Percentiles rank a stretch among this genome's conserved stretches.
These are phyloP conservation scores for Hebeloma cylindrosporum DNA, from an alignment of 768 basidiomycete genomes.

Conservation along the genomic window DNA sequence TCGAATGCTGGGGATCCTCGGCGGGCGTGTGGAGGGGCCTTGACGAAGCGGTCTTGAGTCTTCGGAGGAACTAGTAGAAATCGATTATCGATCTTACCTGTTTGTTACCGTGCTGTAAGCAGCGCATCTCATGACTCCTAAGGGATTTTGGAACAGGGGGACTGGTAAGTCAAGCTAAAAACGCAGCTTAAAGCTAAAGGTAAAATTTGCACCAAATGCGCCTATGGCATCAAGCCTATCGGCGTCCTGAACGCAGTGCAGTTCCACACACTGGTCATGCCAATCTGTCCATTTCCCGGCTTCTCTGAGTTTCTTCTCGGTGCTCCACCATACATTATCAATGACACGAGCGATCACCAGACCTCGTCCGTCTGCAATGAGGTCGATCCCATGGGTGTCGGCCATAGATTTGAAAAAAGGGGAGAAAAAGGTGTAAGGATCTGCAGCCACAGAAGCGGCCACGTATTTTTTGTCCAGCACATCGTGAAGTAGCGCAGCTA, in stretches of 20 bases:
- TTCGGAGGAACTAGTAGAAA: slow-evolving; percentile 14
- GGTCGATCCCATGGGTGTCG: slow-evolving; percentile 46
- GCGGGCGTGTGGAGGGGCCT: slow-evolving; percentile 49
- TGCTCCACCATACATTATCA: slow-evolving; percentile 83
- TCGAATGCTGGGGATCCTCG: slow-evolving; percentile 41
- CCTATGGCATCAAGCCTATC: slow-evolving; percentile 81
- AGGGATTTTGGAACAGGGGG: slow-evolving; percentile 9
- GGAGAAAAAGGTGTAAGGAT: slow-evolving; percentile 65
- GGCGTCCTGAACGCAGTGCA: slow-evolving; percentile 82
- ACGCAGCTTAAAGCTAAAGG: slow-evolving; percentile 7
- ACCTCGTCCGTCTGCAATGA: slow-evolving; percentile 62
- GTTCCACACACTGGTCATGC: slow-evolving; percentile 71
- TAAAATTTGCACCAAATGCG: slow-evolving; percentile 65
- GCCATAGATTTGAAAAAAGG: slow-evolving; percentile 59
- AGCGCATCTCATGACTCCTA: slow-evolving; percentile 67
- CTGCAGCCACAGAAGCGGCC: slow-evolving; percentile 49
- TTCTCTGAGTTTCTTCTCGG: slow-evolving; percentile 67
- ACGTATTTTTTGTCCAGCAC: slow-evolving; percentile 86
- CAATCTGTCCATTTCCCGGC: slow-evolving; percentile 58
- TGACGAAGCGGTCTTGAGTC: slow-evolving; percentile 6
- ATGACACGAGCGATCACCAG: slow-evolving; percentile 58
- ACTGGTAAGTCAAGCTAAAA: slow-evolving; percentile 15
- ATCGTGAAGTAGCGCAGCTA: slow-evolving; percentile 86
- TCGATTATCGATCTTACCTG: slow-evolving; percentile 33
- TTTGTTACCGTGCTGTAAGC: slow-evolving; percentile 61